Percentiles rank a stretch among this genome's conserved stretches.
phyloP scores from a whole-genome alignment of 1,284 basidiomycete genomes.

The Cystobasidium sp. region DNA sequence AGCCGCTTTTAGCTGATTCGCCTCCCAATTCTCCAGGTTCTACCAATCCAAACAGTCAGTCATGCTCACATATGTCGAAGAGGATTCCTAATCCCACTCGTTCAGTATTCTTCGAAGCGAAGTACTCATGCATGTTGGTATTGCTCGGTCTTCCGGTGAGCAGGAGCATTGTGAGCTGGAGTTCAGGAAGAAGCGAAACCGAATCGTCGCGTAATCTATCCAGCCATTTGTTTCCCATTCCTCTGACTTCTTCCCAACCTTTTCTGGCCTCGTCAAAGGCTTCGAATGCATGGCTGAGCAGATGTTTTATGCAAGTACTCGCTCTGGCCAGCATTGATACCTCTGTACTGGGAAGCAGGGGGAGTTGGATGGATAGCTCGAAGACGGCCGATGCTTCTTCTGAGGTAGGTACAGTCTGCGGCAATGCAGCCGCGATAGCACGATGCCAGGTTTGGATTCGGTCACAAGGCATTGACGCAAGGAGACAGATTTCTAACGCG shows the following conservation, averaged over 20 bases:
- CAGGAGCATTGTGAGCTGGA: constrained; percentile 28
- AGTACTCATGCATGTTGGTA: constrained; percentile 38
- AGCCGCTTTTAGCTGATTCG: constrained; percentile 16
- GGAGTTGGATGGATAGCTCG: constrained; percentile 10
- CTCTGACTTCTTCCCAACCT: constrained; percentile 35
- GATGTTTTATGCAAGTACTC: background rate
- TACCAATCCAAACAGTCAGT: background rate
- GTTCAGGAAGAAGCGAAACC: background rate
- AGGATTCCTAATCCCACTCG: constrained; percentile 5
- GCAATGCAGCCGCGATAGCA: constrained; percentile 1
- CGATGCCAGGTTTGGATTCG: background rate
- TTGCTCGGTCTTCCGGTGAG: constrained; percentile 35
- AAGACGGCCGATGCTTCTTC: constrained; percentile 10
- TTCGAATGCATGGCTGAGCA: constrained; percentile 29
- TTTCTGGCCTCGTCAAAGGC: constrained; percentile 30
- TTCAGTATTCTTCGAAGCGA: constrained; percentile 36
- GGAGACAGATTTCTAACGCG: constrained; percentile 7
- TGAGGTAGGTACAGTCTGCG: background rate
- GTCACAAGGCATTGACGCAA: constrained; percentile 1
- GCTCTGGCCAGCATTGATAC: constrained; percentile 21
- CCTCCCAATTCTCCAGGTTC: constrained; percentile 43
- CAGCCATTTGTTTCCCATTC: constrained; percentile 23
- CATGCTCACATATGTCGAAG: background rate
- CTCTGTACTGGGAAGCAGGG: constrained; percentile 3
- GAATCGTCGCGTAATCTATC: constrained; percentile 33